Base-by-base conservation (phyloP, 2,329 filamentous ascomycete genomes). In the Sclerotinia spermophila region DNA sequence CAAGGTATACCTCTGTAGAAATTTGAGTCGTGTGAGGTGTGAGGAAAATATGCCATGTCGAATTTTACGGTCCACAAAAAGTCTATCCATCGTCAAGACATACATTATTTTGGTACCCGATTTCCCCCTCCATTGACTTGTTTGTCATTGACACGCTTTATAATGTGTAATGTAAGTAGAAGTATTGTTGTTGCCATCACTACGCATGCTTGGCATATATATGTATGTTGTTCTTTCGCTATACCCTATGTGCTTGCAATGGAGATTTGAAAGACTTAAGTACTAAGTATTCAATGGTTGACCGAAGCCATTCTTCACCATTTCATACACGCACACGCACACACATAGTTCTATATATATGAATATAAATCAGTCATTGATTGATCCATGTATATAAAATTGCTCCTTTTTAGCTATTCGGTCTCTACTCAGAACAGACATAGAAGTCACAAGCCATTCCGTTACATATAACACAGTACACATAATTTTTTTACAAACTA, bases 1-100 rank as follows among this genome's bases (percentile, higher is more conserved):
- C 33, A 59, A 38, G 56, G 51, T 24, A 51, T 27, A 59, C 6
- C 56, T 59, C 56, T 59, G 56, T 59, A 59, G 56, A 59, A 59
- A 59, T 17, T 33, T 24, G 35, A 59, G 27, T 24, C 48, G 48
- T 51, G 48, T 59, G 35, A 59, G 40, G 21, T 59, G 35, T 40
- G 40, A 13, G 56, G 27, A 51, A 40, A 59, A 59, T 33, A 59
- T 59, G 56, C 56, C 56, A 59, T 59, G 11, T 40, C 33, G 24
- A 40, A 59, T 17, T 27, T n/a, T 17, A 59, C 24, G 24, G 40
- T 59, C 56, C 35, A 59, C 35, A 6, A 19, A 38, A 51, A 51
- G n/a, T 51, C 45, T 24, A n/a, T 51, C 45, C 45, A 3, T 51
- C 48, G n/a, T 11, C 58, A n/a, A n/a, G n/a, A n/a, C n/a, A n/a